Conservation (phyloP, 306 rosid genomes). For the Ormosia emarginata region DNA sequence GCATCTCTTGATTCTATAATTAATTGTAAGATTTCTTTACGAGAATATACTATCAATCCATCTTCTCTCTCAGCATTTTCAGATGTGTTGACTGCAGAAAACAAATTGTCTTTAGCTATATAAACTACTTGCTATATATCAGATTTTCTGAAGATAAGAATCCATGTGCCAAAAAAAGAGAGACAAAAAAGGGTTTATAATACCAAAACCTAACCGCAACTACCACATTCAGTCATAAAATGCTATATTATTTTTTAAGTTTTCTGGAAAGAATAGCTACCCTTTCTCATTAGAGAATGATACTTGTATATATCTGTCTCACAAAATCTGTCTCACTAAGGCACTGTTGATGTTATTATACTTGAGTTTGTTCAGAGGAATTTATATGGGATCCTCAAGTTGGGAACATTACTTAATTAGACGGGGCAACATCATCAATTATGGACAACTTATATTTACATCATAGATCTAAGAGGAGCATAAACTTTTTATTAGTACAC, state of each 20-base stretch:
- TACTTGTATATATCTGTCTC: not conserved
- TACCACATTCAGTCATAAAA: not conserved
- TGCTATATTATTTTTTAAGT: not conserved
- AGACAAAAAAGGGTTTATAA: not conserved
- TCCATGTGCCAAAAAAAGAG: not conserved
- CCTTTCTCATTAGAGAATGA: not conserved
- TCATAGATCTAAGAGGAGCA: not conserved
- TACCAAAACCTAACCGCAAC: not conserved
- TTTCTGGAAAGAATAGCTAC: not conserved
- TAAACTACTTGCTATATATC: not conserved
- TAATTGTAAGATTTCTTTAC: not conserved
- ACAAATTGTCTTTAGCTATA: not conserved
- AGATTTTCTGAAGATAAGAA: not conserved
- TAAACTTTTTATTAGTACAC: not conserved
- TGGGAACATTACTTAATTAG: not conserved
- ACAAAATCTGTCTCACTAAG: not conserved
- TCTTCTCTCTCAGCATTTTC: not conserved
- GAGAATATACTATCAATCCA: not conserved
- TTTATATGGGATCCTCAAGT: not conserved
- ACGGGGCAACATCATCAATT: not conserved
- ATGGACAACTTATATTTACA: not conserved
- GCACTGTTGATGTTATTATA: not conserved
- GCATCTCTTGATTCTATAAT: conserved; percentile 8
- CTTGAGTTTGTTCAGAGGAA: not conserved
- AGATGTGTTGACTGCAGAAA: not conserved